These are phyloP conservation scores for Trichoderma oligosporum DNA, from an alignment of 2,329 filamentous ascomycete genomes.

Conservation along the genomic window DNA sequence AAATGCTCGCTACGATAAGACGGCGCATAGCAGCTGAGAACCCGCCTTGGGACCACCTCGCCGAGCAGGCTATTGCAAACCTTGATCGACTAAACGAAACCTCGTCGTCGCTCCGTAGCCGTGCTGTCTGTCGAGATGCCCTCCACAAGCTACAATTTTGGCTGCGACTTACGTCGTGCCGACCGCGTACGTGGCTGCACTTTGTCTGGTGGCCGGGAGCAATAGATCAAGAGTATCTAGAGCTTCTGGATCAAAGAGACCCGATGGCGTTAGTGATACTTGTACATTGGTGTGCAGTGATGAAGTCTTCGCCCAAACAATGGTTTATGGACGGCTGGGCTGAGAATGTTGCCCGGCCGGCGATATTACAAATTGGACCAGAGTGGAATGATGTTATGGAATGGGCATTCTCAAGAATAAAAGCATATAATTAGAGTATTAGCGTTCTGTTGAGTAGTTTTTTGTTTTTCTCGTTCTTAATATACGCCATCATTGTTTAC, in stretches of 20 bases:
- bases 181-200: constrained; percentile 2
- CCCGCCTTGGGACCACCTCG: constrained; percentile 1
- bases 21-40: not conserved
- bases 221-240: not conserved
- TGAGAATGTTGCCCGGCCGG: not conserved
- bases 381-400: not conserved
- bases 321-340: constrained; percentile 10
- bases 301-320: constrained; percentile 5
- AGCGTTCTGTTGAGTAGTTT: not conserved
- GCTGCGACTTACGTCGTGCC: not conserved
- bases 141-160: not conserved
- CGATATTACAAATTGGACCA: not conserved
- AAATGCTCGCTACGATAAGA: not conserved
- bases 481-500: accelerated
- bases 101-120: not conserved
- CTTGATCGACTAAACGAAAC: not conserved
- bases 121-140: not conserved
- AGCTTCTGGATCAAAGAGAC: not conserved
- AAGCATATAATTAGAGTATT: not conserved
- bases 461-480: not conserved
- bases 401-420: constrained; percentile 1
- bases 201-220: constrained; percentile 10
- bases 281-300: constrained; percentile 7
- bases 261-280: constrained; percentile 7
- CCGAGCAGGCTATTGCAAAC: not conserved